These are phyloP conservation scores for Rhizophagus prolifer DNA, from an alignment of 192 early-diverging fungal species.

Conservation along the genomic window DNA sequence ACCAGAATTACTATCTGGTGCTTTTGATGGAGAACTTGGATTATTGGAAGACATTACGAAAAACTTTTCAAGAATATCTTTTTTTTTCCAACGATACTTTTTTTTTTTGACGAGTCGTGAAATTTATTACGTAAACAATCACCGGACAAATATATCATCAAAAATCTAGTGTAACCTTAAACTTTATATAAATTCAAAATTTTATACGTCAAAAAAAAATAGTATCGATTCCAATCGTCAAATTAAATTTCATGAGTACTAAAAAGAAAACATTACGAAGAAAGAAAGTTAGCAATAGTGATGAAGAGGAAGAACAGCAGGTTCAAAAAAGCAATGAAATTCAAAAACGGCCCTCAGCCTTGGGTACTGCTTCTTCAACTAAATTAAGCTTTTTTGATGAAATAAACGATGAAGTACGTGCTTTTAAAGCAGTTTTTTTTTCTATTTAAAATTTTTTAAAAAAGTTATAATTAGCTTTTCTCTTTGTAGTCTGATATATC, in stretches of 20 bases:
- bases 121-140: too few relatives aligned
- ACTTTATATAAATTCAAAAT: too few relatives aligned
- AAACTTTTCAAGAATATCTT: too few relatives aligned
- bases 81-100: neutral
- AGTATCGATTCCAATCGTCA: too few relatives aligned
- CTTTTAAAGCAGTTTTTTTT: neutral
- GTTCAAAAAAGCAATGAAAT: neutral
- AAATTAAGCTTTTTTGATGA: neutral
- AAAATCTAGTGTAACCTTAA: too few relatives aligned
- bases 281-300: neutral
- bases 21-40: neutral
- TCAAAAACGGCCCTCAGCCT: neutral
- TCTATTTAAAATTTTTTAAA: neutral
- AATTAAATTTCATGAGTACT: neutral
- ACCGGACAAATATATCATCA: too few relatives aligned
- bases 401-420: neutral
- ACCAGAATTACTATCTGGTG: neutral
- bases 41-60: slow-evolving; percentile 22
- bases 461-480: neutral
- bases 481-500: neutral
- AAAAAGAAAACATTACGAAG: neutral
- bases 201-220: too few relatives aligned
- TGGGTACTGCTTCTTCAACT: neutral
- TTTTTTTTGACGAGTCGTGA: too few relatives aligned
- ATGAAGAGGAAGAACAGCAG: neutral